These are phyloP conservation scores for Talaromyces sp. DNA, from an alignment of 2,329 filamentous ascomycete genomes.

Conservation along the genomic window DNA sequence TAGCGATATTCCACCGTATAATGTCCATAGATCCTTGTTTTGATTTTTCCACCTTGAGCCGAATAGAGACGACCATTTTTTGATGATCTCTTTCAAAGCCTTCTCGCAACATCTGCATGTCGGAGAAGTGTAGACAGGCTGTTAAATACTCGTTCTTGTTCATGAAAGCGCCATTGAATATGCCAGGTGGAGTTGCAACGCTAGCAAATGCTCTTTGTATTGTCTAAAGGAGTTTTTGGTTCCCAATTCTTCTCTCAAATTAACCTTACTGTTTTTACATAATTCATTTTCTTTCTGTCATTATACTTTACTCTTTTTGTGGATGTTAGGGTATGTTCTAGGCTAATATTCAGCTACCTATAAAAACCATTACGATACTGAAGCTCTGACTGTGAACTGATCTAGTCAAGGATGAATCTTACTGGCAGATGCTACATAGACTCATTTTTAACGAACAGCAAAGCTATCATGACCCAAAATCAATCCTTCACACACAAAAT, in stretches of 20 bases:
- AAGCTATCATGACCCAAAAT: neutral
- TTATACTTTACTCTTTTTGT: neutral
- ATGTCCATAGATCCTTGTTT: neutral
- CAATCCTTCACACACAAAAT: neutral
- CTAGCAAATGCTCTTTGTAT: neutral
- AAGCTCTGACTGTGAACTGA: too few relatives aligned
- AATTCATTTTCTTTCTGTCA: neutral
- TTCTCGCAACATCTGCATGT: neutral
- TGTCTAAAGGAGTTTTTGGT: neutral
- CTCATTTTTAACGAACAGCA: neutral
- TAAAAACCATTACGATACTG: too few relatives aligned
- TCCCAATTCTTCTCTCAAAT: too few relatives aligned
- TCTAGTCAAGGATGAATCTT: neutral
- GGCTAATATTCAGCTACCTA: too few relatives aligned
- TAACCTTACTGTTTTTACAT: too few relatives aligned
- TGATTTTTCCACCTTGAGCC: neutral
- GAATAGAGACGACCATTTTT: neutral
- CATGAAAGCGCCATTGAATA: neutral
- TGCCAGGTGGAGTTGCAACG: constrained; percentile 4
- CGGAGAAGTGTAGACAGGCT: neutral
- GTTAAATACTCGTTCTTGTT: constrained; percentile 1
- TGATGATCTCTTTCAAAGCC: neutral
- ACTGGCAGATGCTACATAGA: neutral
- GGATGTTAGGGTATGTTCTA: neutral
- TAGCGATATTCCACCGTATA: neutral